Percentiles rank a stretch among this genome's conserved stretches.
Conservation (phyloP, 2,329 filamentous ascomycete species). For the Xylariaceae sp. region DNA sequence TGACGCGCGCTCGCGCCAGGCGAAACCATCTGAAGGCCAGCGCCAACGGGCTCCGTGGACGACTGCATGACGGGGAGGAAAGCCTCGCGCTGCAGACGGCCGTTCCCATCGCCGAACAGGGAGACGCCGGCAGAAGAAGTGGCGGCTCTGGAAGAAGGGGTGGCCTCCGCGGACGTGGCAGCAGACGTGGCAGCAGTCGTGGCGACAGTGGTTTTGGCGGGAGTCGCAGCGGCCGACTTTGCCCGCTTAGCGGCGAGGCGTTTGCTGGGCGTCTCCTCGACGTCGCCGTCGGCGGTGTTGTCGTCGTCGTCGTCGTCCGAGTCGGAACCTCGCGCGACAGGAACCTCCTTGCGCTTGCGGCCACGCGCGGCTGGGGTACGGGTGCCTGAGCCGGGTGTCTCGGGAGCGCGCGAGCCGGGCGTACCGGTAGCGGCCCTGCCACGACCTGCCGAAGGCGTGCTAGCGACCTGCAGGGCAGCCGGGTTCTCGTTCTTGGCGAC, state of each 20-base stretch:
- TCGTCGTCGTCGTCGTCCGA: slow-evolving; percentile 35
- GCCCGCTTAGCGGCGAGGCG: slow-evolving; percentile 19
- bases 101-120: slow-evolving; percentile 28
- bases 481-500: slow-evolving; percentile 55
- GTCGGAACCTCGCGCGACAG: slow-evolving; percentile 37
- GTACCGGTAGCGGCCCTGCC: slow-evolving; percentile 23
- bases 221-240: slow-evolving; percentile 12
- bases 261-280: slow-evolving; percentile 17
- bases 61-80: not conserved
- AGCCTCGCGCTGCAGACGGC: no score
- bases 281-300: slow-evolving; percentile 8
- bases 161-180: no score
- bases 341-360: slow-evolving; percentile 3
- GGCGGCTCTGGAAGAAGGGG: not conserved
- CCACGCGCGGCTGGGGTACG: no score
- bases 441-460: slow-evolving; percentile 26
- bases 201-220: not conserved
- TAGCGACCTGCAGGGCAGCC: slow-evolving; percentile 42
- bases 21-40: not conserved
- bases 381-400: no score
- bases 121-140: not conserved
- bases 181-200: not conserved
- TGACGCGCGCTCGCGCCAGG: not conserved
- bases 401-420: slow-evolving; percentile 9
- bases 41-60: not conserved